phyloP scores from a whole-genome alignment of 2,329 filamentous ascomycete species.

The Tolypocladium inflatum region DNA sequence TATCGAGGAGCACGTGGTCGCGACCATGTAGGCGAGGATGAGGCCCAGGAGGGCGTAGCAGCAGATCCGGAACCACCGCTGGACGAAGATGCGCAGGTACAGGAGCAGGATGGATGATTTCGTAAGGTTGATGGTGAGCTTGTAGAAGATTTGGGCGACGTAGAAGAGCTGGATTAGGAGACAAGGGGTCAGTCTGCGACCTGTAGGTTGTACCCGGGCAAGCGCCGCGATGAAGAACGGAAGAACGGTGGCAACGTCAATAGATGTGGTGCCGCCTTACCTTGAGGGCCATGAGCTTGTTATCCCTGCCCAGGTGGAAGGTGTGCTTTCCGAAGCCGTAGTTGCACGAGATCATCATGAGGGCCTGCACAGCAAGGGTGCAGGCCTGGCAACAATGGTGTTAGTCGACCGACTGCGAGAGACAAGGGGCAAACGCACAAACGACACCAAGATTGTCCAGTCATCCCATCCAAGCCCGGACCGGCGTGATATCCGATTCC shows the following conservation, averaged over 20 bases:
- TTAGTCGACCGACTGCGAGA: neutral
- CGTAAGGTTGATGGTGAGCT: conserved; percentile 41
- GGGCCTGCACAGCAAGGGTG: conserved; percentile 23
- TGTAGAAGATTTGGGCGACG: conserved; percentile 43
- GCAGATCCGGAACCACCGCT: conserved; percentile 32
- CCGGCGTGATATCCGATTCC: conserved; percentile 26
- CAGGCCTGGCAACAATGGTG: conserved; percentile 16
- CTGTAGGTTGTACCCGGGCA: neutral
- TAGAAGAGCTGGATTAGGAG: conserved; percentile 33
- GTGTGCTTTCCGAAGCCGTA: conserved; percentile 34
- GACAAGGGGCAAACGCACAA: conserved; percentile 17
- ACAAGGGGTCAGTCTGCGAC: neutral
- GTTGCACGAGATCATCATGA: conserved; percentile 29
- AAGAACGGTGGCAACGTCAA: neutral
- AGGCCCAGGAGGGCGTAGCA: conserved; percentile 31
- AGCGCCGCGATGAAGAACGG: neutral
- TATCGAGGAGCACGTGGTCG: conserved; percentile 34
- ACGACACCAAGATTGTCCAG: conserved; percentile 30
- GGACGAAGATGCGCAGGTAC: conserved; percentile 44
- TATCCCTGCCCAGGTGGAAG: conserved; percentile 18
- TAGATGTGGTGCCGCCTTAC: conserved; percentile 7
- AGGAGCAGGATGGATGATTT: conserved; percentile 43
- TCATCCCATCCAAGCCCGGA: conserved; percentile 31
- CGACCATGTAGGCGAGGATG: conserved; percentile 34
- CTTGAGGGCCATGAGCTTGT: conserved; percentile 27